These are phyloP conservation scores for Phylloporus scabripes DNA, from an alignment of 768 basidiomycete genomes.

Conservation along the genomic window DNA sequence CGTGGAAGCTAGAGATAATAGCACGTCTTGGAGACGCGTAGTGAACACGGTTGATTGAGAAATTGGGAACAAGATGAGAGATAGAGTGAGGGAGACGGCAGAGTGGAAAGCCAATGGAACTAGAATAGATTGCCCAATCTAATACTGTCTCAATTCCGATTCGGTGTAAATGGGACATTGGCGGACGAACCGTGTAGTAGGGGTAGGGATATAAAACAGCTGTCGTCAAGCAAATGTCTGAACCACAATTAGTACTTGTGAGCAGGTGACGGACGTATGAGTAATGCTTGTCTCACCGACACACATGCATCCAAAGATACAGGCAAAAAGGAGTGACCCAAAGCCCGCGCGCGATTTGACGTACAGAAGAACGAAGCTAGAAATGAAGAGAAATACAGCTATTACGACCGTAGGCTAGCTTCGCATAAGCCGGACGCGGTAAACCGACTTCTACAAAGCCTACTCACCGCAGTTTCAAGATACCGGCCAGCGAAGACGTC, in stretches of 20 bases:
- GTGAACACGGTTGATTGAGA: conserved; percentile 60
- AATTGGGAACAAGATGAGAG: conserved; percentile 55
- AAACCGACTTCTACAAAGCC: neutral
- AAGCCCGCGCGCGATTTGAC: conserved; percentile 56
- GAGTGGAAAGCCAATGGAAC: conserved; percentile 58
- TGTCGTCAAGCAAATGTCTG: conserved; percentile 61
- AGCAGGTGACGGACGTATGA: neutral
- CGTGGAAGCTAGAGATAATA: conserved; percentile 43
- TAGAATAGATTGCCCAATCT: conserved; percentile 48
- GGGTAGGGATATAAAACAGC: conserved; percentile 61
- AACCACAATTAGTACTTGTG: neutral
- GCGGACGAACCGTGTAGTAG: conserved; percentile 43
- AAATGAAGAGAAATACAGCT: conserved; percentile 59
- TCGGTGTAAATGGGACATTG: neutral
- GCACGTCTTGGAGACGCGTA: conserved; percentile 40
- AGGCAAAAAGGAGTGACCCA: conserved; percentile 55
- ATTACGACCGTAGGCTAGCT: conserved; percentile 52
- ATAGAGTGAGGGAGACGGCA: conserved; percentile 46
- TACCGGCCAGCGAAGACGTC: conserved; percentile 48
- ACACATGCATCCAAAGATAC: conserved; percentile 55
- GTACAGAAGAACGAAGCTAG: conserved; percentile 52
- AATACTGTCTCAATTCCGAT: conserved; percentile 4
- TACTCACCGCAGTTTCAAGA: conserved; percentile 44
- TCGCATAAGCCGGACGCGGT: neutral
- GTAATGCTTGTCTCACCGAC: conserved; percentile 36